phyloP scores from a whole-genome alignment of 441 rosid species.

The Capsella rubella region DNA sequence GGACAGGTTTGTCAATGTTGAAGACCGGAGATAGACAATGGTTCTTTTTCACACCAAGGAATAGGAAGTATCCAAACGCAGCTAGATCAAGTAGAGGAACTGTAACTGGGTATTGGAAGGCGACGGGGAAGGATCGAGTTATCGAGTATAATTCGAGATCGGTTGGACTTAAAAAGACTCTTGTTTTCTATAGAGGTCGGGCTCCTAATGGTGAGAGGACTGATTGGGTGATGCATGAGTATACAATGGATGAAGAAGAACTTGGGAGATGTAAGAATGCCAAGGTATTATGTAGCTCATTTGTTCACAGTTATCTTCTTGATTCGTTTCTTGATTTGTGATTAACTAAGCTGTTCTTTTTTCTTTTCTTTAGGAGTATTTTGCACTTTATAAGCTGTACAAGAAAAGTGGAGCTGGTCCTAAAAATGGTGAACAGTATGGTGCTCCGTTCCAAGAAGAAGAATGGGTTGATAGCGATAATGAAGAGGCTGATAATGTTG shows the following conservation, averaged over 20 bases:
- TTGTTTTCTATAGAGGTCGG: conserved; percentile 83
- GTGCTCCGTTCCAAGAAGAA: conserved; percentile 93
- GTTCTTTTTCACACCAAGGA: conserved; percentile 88
- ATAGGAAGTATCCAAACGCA: conserved; percentile 84
- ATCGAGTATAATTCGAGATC: conserved; percentile 57
- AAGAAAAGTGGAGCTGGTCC: conserved; percentile 97
- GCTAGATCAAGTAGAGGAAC: conserved; percentile 91
- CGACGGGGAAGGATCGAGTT: conserved; percentile 81
- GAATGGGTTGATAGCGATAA: conserved; percentile 71
- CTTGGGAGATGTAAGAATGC: conserved; percentile 73
- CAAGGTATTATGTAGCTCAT: conserved; percentile 49
- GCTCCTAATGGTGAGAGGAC: conserved; percentile 85
- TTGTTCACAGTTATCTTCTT: background rate
- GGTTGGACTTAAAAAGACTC: conserved; percentile 88
- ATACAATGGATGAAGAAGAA: conserved; percentile 83
- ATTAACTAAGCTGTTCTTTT: conserved; percentile 14
- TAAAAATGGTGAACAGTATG: conserved; percentile 93
- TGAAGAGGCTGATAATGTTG: conserved; percentile 35
- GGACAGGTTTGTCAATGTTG: conserved; percentile 64
- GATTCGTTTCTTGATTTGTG: background rate
- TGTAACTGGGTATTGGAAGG: conserved; percentile 86
- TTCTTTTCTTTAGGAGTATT: conserved; percentile 66
- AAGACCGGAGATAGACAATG: conserved; percentile 89
- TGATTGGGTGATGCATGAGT: conserved; percentile 99
- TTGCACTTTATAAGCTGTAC: conserved; percentile 81